phyloP scores from a whole-genome alignment of 208 protist species.

The Perkinsela sp. region DNA sequence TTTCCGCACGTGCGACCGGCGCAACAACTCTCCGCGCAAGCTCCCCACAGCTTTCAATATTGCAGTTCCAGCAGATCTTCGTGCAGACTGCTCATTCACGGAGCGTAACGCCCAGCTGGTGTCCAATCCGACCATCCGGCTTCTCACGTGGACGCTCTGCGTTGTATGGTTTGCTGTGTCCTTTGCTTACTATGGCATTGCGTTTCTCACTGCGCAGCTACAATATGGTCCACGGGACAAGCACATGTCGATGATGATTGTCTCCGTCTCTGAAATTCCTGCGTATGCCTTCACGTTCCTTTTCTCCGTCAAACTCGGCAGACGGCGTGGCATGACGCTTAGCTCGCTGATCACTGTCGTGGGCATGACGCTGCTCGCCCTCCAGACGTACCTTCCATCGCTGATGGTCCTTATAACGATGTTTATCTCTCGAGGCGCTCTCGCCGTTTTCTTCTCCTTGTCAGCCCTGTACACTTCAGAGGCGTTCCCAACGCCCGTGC shows the following conservation, averaged over 20 bases:
- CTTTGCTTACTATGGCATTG: background rate
- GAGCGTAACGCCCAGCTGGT: background rate
- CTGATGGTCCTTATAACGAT: background rate
- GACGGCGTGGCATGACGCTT: background rate
- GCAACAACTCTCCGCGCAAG: background rate
- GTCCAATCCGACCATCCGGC: background rate
- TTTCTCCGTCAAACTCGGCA: background rate
- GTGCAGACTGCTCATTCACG: background rate
- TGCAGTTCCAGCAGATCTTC: background rate
- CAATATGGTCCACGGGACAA: background rate
- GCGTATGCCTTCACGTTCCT: background rate
- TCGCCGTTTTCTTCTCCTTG: background rate
- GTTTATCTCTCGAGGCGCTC: background rate
- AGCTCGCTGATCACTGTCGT: background rate
- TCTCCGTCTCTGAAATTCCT: background rate
- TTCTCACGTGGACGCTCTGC: background rate
- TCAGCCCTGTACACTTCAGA: background rate
- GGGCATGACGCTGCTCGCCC: background rate
- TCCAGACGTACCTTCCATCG: background rate
- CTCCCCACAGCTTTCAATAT: background rate
- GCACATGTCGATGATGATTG: background rate
- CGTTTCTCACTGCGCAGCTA: background rate
- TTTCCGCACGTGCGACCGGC: background rate
- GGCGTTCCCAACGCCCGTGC: background rate
- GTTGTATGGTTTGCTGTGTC: background rate